Conservation (phyloP, 345 rosid species). For the Heritiera fomes region DNA sequence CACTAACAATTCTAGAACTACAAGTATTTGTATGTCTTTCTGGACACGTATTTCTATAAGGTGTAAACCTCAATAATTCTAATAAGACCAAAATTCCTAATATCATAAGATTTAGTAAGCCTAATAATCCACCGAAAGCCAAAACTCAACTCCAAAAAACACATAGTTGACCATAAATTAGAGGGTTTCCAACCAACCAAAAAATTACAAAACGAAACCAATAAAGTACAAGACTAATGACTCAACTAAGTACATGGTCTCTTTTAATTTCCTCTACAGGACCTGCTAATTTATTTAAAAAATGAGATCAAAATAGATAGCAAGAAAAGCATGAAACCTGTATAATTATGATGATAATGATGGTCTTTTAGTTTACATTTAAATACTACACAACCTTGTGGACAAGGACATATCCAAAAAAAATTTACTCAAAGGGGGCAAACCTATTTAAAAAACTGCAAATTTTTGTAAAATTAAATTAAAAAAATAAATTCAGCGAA, state of each 20-base stretch:
- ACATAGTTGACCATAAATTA: neutral
- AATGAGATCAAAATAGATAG: neutral
- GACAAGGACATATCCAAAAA: too few relatives aligned
- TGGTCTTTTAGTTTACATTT: neutral
- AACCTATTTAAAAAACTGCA: neutral
- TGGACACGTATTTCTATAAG: neutral
- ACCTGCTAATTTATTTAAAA: neutral
- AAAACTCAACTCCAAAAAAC: neutral
- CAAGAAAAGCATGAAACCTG: neutral
- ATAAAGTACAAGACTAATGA: neutral
- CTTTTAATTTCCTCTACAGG: too few relatives aligned
- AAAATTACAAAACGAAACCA: too few relatives aligned
- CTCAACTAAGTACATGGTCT: neutral
- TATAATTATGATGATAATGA: neutral
- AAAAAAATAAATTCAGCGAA: too few relatives aligned
- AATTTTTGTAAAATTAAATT: too few relatives aligned
- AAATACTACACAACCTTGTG: neutral
- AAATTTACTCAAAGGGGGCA: neutral
- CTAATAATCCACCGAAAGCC: neutral
- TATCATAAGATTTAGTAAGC: neutral
- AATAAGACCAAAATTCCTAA: neutral
- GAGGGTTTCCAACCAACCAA: neutral
- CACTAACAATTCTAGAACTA: neutral
- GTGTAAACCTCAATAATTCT: neutral
- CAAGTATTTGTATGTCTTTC: neutral